These are phyloP conservation scores for Heritiera fomes DNA, from an alignment of 345 rosid species.

Conservation along the genomic window DNA sequence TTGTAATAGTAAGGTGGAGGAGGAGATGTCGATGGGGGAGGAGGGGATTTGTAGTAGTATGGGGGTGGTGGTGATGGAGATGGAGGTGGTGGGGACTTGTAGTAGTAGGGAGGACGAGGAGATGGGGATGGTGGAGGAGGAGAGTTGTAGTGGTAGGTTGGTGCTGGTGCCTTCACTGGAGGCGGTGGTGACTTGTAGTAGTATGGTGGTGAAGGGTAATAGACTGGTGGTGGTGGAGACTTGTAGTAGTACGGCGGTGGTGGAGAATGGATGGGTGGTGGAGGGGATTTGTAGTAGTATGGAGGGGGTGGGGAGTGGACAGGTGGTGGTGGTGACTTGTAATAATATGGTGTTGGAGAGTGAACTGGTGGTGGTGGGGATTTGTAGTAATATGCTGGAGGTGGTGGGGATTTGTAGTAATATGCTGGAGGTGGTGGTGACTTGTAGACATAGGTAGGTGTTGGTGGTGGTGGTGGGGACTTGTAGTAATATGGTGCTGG, in stretches of 20 bases:
- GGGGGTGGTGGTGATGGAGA: slow-evolving; percentile 26
- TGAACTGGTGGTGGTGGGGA: slow-evolving; percentile 31
- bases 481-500: too few species aligned
- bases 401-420: slow-evolving; percentile 37
- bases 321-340: slow-evolving; percentile 46
- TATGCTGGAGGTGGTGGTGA: slow-evolving; percentile 6
- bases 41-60: slow-evolving; percentile 31
- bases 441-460: too few species aligned
- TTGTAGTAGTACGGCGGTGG: slow-evolving; percentile 40
- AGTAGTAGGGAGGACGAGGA: slow-evolving; percentile 15
- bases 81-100: slow-evolving; percentile 11
- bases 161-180: slow-evolving; percentile 24
- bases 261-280: slow-evolving; percentile 38
- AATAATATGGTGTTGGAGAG: neutral
- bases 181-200: slow-evolving; percentile 43
- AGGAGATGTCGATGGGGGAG: neutral
- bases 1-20: slow-evolving; percentile 18
- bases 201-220: slow-evolving; percentile 26
- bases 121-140: slow-evolving; percentile 21
- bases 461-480: too few species aligned
- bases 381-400: slow-evolving; percentile 32
- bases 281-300: slow-evolving; percentile 39
- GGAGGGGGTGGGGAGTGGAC: slow-evolving; percentile 2
- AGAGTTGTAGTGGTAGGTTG: slow-evolving; percentile 8
- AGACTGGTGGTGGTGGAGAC: slow-evolving; percentile 63